Evolutionary conservation across 352 stramenopile genomes (phyloP), one percentile per base, ranked within the genome.

Genomic region (Phytophthora pini): DNA sequence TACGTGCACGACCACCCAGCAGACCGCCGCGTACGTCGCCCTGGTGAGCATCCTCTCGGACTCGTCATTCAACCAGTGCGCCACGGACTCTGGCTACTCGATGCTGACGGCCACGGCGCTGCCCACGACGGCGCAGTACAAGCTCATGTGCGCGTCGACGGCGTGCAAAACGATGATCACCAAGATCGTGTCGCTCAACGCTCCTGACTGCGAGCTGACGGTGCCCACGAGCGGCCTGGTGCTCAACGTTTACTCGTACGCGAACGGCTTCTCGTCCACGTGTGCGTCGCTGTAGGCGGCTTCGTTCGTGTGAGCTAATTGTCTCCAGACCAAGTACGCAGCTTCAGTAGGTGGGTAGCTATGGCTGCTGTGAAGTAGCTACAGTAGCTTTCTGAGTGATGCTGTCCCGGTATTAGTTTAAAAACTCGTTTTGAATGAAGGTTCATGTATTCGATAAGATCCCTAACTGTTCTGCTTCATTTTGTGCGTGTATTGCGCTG

Each of bases 131-230:
- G 61, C 20, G 1, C 67, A 74, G 50, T 68, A 68, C 56, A 53
- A 34, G 22, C 11, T 41, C 22, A 74, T 74, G 67, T 74, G 67
- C 51, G 56, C 50, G 44, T 68, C 61, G 31, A 64, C 56, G 32
- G 62, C 62, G 4, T 75, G 67, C 62, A 53, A 65, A 20, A 59
- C 32, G 27, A 61, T 71, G 56, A 70, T 75, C 44, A 51, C 20
- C 24, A 54, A 65, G 45, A 63, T 71, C 56, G 22, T 75, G 15
- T 47, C 49, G 44, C 67, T 75, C 1, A 67, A 60, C 61, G 45
- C 67, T 20, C 61, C 67, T 20, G 51, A 75, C 67, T 75, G 67
- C 47, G 67, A 71, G 17, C 61, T 75, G 38, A 70, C 62, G 45
- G 62, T 75, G 26, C 65, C 65, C 4, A 74, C 59, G 17, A 71